A percentile compares a stretch with the other conserved stretches of the same genome.
Conservation (phyloP, 805 yeast species). For the Kregervanrija pseudodelftensis region DNA sequence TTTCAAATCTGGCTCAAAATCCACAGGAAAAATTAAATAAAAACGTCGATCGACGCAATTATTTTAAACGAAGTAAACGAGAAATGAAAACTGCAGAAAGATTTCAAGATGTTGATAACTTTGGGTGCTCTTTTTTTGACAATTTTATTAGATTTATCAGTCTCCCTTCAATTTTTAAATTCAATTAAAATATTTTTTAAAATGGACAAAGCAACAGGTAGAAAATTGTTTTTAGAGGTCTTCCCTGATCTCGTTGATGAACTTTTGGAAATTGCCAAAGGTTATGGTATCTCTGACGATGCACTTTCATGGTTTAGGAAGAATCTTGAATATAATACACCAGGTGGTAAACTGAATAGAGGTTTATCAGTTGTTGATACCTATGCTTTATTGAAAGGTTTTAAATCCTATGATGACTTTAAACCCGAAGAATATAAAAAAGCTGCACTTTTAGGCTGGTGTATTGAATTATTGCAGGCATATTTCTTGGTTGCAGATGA, state of each 20-base stretch:
- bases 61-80: no score
- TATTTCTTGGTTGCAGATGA: constrained; percentile 97
- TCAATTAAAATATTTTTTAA: neutral
- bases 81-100: no score
- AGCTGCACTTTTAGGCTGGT: constrained; percentile 91
- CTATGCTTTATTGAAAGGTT: constrained; percentile 68
- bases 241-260: constrained; percentile 79
- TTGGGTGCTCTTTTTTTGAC: no score
- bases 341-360: constrained; percentile 95
- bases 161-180: no score
- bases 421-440: constrained; percentile 62
- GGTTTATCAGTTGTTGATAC: constrained; percentile 95
- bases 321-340: constrained; percentile 75
- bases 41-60: no score
- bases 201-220: constrained; percentile 35
- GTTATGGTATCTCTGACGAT: constrained; percentile 76
- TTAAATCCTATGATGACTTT: constrained; percentile 51
- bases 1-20: no score
- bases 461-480: constrained; percentile 90
- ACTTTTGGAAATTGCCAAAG: constrained; percentile 49
- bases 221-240: constrained; percentile 51
- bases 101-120: no score
- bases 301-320: constrained; percentile 81
- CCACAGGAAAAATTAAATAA: no score
- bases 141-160: no score